Evolutionary conservation across 345 rosid genomes (phyloP), one percentile per base, ranked within the genome.

Genomic region (Erucastrum elatum): DNA sequence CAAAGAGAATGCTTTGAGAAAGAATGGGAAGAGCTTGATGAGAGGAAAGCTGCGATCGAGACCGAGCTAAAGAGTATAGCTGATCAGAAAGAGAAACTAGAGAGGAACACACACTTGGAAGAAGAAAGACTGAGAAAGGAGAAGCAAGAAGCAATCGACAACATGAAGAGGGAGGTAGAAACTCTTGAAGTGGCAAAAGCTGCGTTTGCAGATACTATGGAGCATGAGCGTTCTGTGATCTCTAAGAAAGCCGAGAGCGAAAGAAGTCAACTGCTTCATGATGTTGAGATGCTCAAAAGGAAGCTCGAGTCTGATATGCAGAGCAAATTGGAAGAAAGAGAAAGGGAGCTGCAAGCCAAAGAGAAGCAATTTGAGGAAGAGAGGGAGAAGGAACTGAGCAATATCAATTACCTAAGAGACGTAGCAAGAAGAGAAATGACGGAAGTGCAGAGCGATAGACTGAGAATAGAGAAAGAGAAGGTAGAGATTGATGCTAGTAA

Each of bases 11-110:
- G 81, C 74, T 95, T 95, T 85, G 99, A 95, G 89, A 91, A 82
- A 83, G 97, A 95, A 75, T 93, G 99, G 99, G 98, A 89, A 60
- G 92, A 87, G 44, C 88, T 95, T 68, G 98, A 93, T 74, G 98
- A 86, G 82, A 93, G 87, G 82, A 90, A 87, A 82, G 75, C 82
- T 70, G 77, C 81, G 80, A 82, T 90, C 44, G 90, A 86, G 83
- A 87, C 83, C 64, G 88, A 87, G 75, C 53, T 82, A 76, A 88
- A 77, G 83, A 84, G 80, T 72, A 49, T 89, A n/a, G 56, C 70
- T 71, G 90, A 82, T 55, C 83, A 81, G 81, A 85, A 75, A 71
- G 96, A 89, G 26, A 90, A 88, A 31, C 80, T 91, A 73, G 94
- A 91, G 80, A 93, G 89, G 72, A 69, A 81, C 75, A 90, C 31